Evolutionary conservation across 2,329 filamentous ascomycete species (phyloP), one percentile per base, ranked within the genome.

Genomic region (Colletotrichum camelliae): DNA sequence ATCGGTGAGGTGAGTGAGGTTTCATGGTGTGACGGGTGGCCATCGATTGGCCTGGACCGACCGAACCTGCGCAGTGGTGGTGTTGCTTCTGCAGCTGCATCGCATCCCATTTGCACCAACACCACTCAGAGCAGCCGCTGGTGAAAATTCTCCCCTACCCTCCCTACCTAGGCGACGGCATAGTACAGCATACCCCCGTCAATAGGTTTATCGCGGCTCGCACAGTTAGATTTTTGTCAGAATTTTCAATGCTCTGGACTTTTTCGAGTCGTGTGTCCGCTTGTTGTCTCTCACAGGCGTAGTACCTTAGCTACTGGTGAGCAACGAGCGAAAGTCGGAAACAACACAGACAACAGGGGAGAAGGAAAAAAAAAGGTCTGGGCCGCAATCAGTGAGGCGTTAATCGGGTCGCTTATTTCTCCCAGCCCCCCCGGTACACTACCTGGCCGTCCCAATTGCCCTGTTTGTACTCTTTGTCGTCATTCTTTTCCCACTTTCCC

Each of bases 361-460:
- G n/a, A 29, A 4, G n/a, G 6, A n/a, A 7, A 27, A 12, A 48
- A 31, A 52, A 29, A 52, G 62, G 62, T 24, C 62, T 48, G 24
- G 62, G 43, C 62, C 62, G 31, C 35, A 43, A 24, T n/a, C 52
- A 68, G 10, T 68, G 66, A 69, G 67, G 67, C 57, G 67, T 70
- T 74, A 58, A 48, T 75, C 68, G 58, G 29, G 35, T 76, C 70
- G 74, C 74, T 74, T 74, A 76, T 65, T 67, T 58, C 55, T 72
- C 18, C 58, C 48, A 67, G 35, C 67, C 65, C 43, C 43, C 43
- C 43, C n/a, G 43, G 43, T 21, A 48, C 43, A 7, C 39, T 48
- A 24, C 18, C 61, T 43, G 16, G n/a, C 29, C 31, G 5, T 13
- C 52, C 64, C 70, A 70, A 58, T 69, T 67, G 74, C 67, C 43